These are phyloP conservation scores for Malus hybrid DNA, from an alignment of 331 rosid genomes.

Conservation along the genomic window DNA sequence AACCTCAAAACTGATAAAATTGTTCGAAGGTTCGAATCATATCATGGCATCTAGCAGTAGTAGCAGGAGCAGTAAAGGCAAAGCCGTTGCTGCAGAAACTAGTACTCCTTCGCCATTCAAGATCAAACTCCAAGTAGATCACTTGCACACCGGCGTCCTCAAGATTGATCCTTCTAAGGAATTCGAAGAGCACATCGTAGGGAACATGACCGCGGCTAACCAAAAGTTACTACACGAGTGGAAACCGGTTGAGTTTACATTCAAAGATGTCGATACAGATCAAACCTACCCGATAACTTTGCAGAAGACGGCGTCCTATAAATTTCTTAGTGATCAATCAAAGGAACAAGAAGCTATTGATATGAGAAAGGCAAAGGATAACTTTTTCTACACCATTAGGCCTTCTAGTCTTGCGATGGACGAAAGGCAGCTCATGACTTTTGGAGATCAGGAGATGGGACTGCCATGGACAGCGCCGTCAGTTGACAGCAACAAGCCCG, in stretches of 20 bases:
- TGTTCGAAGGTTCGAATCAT: neutral
- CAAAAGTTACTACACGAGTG: constrained; percentile 24
- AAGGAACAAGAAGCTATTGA: neutral
- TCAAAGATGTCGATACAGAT: constrained; percentile 35
- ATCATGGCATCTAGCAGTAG: neutral
- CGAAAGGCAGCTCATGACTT: constrained; percentile 27
- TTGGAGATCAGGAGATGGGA: constrained; percentile 41
- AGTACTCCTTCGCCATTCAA: neutral
- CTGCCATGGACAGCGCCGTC: constrained; percentile 19
- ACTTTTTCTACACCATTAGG: constrained; percentile 40
- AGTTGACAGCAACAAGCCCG: neutral
- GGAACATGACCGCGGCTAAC: constrained; percentile 31
- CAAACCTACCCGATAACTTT: constrained; percentile 34
- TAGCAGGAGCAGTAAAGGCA: neutral
- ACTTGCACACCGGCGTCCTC: neutral
- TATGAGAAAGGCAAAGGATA: constrained; percentile 12
- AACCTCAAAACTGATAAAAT: no score
- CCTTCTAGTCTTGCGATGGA: constrained; percentile 31
- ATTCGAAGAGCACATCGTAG: constrained; percentile 35
- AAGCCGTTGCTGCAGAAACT: neutral
- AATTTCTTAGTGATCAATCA: neutral
- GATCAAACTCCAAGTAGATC: neutral
- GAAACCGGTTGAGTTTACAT: constrained; percentile 30
- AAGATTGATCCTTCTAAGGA: constrained; percentile 31
- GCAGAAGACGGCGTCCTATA: constrained; percentile 41